Evolutionary conservation across 495 filamentous ascomycete genomes (phyloP).

Genomic region (Tuber indicum): DNA sequence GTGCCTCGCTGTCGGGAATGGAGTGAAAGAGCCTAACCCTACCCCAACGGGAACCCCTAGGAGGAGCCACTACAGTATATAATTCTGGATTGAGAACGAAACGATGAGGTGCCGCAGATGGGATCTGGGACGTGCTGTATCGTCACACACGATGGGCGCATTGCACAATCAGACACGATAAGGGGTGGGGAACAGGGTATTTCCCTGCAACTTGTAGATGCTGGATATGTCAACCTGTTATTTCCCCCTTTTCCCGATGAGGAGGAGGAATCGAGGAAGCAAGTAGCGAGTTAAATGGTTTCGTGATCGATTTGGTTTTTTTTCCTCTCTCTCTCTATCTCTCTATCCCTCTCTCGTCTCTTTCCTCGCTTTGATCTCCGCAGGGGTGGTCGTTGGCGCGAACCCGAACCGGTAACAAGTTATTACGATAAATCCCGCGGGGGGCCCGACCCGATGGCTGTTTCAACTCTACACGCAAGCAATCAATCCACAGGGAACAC

Average conservation of each 20-base stretch:
- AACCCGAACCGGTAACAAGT: not conserved
- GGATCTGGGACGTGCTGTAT: not conserved
- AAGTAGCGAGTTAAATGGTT: not conserved
- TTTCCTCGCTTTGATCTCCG: not conserved
- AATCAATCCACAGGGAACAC: not conserved
- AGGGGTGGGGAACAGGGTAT: not conserved
- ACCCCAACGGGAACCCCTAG: not conserved
- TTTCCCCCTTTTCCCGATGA: not conserved
- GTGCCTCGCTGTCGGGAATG: not conserved
- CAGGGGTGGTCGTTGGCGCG: not conserved
- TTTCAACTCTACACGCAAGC: not conserved
- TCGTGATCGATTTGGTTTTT: not conserved
- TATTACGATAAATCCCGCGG: not conserved
- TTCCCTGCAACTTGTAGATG: not conserved
- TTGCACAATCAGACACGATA: not conserved
- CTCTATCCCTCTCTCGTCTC: not conserved
- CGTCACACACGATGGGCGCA: not conserved
- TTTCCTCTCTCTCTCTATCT: not conserved
- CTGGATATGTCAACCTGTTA: not conserved
- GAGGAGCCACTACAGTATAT: not conserved
- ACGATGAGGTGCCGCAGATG: not conserved
- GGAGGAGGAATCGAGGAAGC: not conserved
- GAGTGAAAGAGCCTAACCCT: not conserved
- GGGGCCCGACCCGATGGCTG: not conserved
- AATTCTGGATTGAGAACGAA: not conserved